Evolutionary conservation across 495 filamentous ascomycete genomes (phyloP).

Genomic region (Aspergillus haitiensis): DNA sequence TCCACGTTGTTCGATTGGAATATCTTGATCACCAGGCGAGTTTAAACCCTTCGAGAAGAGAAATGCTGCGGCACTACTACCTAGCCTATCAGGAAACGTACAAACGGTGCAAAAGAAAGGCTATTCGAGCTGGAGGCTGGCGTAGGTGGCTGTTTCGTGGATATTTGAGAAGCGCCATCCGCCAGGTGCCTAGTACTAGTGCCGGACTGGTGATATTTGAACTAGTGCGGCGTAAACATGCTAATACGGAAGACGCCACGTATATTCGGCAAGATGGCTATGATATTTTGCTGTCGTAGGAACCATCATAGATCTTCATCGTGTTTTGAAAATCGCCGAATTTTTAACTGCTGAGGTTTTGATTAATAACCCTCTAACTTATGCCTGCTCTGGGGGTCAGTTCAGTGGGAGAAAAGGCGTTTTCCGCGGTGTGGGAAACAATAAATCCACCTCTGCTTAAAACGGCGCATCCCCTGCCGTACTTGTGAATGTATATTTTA

Average conservation of each 20-base stretch:
- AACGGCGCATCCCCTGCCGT: too few relatives aligned
- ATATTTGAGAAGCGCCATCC: conserved; percentile 71
- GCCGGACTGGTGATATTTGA: conserved; percentile 91
- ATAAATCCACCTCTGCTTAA: too few relatives aligned
- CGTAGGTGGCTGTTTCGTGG: conserved; percentile 72
- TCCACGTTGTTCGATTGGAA: conserved; percentile 78
- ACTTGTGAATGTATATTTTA: too few relatives aligned
- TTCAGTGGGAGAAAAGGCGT: too few relatives aligned
- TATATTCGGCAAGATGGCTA: conserved; percentile 67
- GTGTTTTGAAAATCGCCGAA: background rate
- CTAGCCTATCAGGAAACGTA: conserved; percentile 76
- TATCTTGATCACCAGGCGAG: conserved; percentile 68
- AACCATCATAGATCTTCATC: background rate
- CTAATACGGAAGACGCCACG: conserved; percentile 63
- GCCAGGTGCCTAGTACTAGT: conserved; percentile 85
- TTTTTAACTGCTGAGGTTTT: background rate
- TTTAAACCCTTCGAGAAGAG: conserved; percentile 41
- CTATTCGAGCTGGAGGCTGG: conserved; percentile 62
- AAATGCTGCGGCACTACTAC: conserved; percentile 66
- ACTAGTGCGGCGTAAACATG: conserved; percentile 77
- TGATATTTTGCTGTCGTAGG: conserved; percentile 57
- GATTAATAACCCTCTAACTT: too few relatives aligned
- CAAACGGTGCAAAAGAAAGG: conserved; percentile 64
- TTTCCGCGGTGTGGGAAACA: too few relatives aligned
- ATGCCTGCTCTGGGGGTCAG: too few relatives aligned